Evolutionary conservation across 495 filamentous ascomycete species (phyloP), one percentile per base, ranked within the genome.

Genomic region (Mycothermus thermophilus): DNA sequence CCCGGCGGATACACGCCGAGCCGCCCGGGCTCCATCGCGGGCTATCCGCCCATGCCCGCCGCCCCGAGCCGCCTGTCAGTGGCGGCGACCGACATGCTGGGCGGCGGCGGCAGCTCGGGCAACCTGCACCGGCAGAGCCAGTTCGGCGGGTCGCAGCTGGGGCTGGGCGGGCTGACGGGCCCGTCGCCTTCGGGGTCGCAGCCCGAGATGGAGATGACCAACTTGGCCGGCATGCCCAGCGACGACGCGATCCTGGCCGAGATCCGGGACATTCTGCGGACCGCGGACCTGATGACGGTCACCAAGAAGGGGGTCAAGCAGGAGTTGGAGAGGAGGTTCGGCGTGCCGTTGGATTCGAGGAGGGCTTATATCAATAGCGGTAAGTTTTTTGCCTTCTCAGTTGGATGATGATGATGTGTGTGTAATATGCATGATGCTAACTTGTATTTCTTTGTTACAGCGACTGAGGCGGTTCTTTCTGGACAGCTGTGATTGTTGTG

Each of bases 231-330:
- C 12, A 55, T 93, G 46, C 90, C 90, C 1, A 77, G 62, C 40
- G 90, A 99, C 42, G 90, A 99, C 54, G 78, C 83, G 13, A 66
- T 99, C 30, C 62, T 96, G 30, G 78, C 83, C 1, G 92, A 99
- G 67, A 96, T 99, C 37, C 67, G 90, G 26, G 87, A 94, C 46
- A 92, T 99, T 35, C 62, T 99, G 31, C 67, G 75, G 41, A 86
- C 80, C 2, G 84, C 84, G 2, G 92, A 99, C 63, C 63, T 99
- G 47, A 99, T 99, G 90, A 83, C 66, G 8, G 81, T 96, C 19
- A 96, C 92, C 42, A 99, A 99, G 78, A 99, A 96, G 75, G 83
- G 80, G 39, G 80, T 99, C 61, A 95, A 94, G 69, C 58, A 70
- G 39, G 92, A 99, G 59, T 61, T 99, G 38, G 92, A 99, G 64